These are phyloP conservation scores for Dorcoceras hygrometricum DNA, from an alignment of 257 asterid species.

Conservation along the genomic window DNA sequence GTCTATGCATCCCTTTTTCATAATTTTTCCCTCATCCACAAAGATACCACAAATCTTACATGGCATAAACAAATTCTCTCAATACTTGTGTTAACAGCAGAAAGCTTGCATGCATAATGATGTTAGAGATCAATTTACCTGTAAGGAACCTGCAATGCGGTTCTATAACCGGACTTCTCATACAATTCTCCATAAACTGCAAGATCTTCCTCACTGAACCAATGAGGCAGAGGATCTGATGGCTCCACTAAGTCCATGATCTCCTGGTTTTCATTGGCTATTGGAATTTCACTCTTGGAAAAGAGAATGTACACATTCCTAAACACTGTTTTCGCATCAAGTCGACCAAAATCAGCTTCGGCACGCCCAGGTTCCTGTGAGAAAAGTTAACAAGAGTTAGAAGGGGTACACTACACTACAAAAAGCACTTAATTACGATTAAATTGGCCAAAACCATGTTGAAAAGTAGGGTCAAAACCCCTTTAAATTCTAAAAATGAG, in stretches of 20 bases:
- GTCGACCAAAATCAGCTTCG: slow-evolving; percentile 75
- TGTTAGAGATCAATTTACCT: slow-evolving; percentile 36
- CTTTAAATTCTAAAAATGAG: no score
- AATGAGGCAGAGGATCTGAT: slow-evolving; percentile 54
- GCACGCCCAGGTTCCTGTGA: slow-evolving; percentile 76
- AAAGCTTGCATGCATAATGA: no score
- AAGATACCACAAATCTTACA: no score
- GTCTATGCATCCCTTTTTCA: no score
- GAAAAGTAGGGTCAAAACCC: background rate
- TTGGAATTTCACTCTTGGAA: slow-evolving; percentile 63
- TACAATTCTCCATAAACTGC: slow-evolving; percentile 56
- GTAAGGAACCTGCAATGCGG: slow-evolving; percentile 71
- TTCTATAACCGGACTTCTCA: slow-evolving; percentile 65
- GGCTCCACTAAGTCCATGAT: slow-evolving; percentile 75
- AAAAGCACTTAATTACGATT: background rate
- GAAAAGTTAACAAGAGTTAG: background rate
- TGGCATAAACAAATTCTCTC: no score
- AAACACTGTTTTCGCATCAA: slow-evolving; percentile 68
- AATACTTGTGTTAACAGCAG: no score
- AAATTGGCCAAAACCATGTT: background rate
- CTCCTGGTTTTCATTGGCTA: slow-evolving; percentile 62
- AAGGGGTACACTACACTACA: background rate
- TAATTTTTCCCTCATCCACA: no score
- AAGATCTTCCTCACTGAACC: slow-evolving; percentile 72
- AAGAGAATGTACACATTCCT: slow-evolving; percentile 66